These are phyloP conservation scores for Physcia stellaris DNA, from an alignment of 495 filamentous ascomycete species.

Conservation along the genomic window DNA sequence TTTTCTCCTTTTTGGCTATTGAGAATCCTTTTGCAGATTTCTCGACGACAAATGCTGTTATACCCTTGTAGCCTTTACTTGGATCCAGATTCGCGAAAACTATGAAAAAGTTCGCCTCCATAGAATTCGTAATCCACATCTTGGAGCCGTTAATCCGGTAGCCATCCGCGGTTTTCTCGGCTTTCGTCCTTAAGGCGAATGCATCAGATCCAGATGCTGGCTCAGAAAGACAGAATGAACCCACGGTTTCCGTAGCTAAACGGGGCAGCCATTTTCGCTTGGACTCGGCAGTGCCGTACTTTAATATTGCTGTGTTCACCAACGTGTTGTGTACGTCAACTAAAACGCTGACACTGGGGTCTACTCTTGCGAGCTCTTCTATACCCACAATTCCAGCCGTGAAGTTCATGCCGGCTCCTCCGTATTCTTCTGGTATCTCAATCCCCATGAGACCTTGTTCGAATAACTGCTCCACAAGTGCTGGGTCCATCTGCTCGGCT, in stretches of 20 bases:
- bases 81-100: slow-evolving; percentile 93
- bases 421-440: slow-evolving; percentile 94
- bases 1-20: slow-evolving; percentile 99
- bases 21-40: slow-evolving; percentile 80
- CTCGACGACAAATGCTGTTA: slow-evolving; percentile 91
- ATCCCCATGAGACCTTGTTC: slow-evolving; percentile 97
- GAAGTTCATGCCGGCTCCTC: slow-evolving; percentile 97
- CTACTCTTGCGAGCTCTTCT: slow-evolving; percentile 88
- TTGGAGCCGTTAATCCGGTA: slow-evolving; percentile 84
- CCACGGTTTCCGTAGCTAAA: slow-evolving; percentile 80
- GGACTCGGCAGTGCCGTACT: slow-evolving; percentile 59
- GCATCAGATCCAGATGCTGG: slow-evolving; percentile 89
- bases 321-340: slow-evolving; percentile 96
- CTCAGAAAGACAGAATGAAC: slow-evolving; percentile 93
- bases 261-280: slow-evolving; percentile 78
- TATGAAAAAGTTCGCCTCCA: slow-evolving; percentile 91
- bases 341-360: slow-evolving; percentile 88
- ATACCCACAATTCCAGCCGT: slow-evolving; percentile 91
- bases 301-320: slow-evolving; percentile 85
- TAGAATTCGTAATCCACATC: slow-evolving; percentile 99
- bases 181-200: slow-evolving; percentile 85
- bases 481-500: slow-evolving; percentile 81
- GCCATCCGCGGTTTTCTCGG: slow-evolving; percentile 58
- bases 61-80: slow-evolving; percentile 82
- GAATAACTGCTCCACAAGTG: slow-evolving; percentile 81